Percentiles rank a stretch among this genome's conserved stretches.
These are phyloP conservation scores for Pelargonium fulgidum DNA, from an alignment of 441 rosid species.

Conservation along the genomic window DNA sequence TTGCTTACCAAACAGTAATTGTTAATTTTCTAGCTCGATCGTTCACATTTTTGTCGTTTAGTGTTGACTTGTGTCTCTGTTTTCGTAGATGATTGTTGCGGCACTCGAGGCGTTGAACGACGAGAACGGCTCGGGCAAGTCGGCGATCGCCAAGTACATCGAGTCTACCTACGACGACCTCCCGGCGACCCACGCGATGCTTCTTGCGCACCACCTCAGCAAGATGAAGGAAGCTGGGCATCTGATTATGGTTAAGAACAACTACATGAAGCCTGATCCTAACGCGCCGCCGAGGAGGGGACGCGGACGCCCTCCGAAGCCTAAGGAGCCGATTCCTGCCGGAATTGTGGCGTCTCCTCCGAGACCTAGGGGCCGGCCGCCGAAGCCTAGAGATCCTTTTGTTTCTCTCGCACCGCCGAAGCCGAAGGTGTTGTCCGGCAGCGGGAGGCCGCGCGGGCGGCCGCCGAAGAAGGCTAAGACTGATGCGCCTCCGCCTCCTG, in stretches of 20 bases:
- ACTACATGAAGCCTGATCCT: conserved; percentile 44
- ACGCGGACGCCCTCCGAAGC: conserved; percentile 79
- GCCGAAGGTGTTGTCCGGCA: conserved; percentile 19
- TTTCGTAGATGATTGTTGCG: conserved; percentile 57
- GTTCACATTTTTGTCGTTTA: not conserved
- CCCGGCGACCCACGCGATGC: conserved; percentile 40
- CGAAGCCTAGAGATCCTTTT: conserved; percentile 44
- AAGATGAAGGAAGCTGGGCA: conserved; percentile 53
- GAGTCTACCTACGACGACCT: conserved; percentile 52
- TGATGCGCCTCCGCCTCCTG: not conserved
- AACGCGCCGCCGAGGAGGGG: conserved; percentile 64
- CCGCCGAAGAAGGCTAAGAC: conserved; percentile 57
- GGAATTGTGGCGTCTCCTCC: conserved; percentile 34
- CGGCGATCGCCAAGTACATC: conserved; percentile 50
- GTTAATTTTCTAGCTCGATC: no score
- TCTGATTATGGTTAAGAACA: conserved; percentile 53
- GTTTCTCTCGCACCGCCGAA: conserved; percentile 26
- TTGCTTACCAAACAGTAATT: no score
- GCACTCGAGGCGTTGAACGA: conserved; percentile 66
- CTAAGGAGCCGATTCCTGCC: conserved; percentile 26
- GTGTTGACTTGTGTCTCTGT: not conserved
- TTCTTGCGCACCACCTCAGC: conserved; percentile 47
- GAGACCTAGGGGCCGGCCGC: conserved; percentile 69
- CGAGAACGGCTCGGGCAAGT: conserved; percentile 49
- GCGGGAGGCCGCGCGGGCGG: conserved; percentile 51